Evolutionary conservation across 306 rosid genomes (phyloP).

Genomic region (Vigna unguiculata): DNA sequence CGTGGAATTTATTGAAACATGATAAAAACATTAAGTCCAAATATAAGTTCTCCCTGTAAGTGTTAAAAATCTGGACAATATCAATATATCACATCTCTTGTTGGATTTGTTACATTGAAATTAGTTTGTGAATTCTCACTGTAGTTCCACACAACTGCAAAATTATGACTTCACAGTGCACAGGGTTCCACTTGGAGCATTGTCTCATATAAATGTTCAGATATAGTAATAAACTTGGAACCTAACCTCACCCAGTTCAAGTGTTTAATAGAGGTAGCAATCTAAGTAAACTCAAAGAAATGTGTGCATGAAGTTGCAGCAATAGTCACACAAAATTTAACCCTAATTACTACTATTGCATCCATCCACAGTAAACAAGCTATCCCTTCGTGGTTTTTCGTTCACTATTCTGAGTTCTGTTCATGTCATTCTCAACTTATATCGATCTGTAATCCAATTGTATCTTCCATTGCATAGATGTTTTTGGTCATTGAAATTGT

Average conservation of each 20-base stretch:
- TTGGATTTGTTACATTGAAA: not conserved
- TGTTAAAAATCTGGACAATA: not conserved
- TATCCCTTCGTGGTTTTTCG: not conserved
- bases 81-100: not conserved
- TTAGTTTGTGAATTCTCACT: not conserved
- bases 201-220: not conserved
- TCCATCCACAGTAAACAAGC: not conserved
- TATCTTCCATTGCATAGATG: not conserved
- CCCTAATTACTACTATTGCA: not conserved
- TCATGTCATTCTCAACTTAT: not conserved
- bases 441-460: not conserved
- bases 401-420: not conserved
- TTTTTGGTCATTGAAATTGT: not conserved
- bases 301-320: not conserved
- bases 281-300: not conserved
- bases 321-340: not conserved
- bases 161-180: too few relatives aligned
- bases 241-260: too few relatives aligned
- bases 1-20: not conserved
- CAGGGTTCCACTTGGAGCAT: too few relatives aligned
- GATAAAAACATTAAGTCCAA: not conserved
- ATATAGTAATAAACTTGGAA: not conserved
- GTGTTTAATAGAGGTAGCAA: not conserved
- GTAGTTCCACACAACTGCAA: too few relatives aligned
- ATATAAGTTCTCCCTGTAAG: not conserved